Conservation (phyloP, 2,329 filamentous ascomycete genomes). For the Aspergillus amoenus region DNA sequence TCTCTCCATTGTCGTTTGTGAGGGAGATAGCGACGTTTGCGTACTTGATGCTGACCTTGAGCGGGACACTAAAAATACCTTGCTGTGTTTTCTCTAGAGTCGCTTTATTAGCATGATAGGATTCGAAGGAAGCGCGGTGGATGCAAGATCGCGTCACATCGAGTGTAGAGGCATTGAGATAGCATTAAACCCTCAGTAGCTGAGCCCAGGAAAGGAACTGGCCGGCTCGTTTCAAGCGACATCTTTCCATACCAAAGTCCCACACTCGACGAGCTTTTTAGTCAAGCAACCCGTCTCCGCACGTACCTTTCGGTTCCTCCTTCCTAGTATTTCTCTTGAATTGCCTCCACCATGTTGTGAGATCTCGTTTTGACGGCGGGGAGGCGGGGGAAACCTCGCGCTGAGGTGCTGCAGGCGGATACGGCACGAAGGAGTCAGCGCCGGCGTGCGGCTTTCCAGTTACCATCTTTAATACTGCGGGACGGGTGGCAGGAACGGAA, state of each 20-base stretch:
- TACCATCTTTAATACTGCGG: constrained; percentile 30
- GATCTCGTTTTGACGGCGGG: constrained; percentile 79
- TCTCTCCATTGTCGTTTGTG: constrained; percentile 86
- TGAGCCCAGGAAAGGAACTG: neutral
- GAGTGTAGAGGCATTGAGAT: too few species aligned
- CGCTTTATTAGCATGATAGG: constrained; percentile 1
- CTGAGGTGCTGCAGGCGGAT: constrained; percentile 29
- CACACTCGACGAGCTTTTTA: neutral
- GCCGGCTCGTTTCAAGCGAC: neutral
- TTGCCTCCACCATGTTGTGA: constrained; percentile 96
- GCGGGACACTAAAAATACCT: constrained; percentile 91
- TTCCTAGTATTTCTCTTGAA: constrained; percentile 74
- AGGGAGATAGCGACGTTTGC: constrained; percentile 98
- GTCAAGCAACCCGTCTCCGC: constrained; percentile 34
- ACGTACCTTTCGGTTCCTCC: constrained; percentile 59
- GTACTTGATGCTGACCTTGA: constrained; percentile 93
- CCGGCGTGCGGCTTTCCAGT: constrained; percentile 38
- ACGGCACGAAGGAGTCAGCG: constrained; percentile 33
- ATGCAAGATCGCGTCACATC: too few species aligned
- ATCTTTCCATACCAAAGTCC: neutral
- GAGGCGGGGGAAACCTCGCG: constrained; percentile 58
- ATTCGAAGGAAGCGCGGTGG: neutral
- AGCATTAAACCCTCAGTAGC: too few species aligned
- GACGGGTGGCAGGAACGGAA: neutral
- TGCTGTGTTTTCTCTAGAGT: constrained; percentile 44